Percentiles rank a stretch among this genome's conserved stretches.
Evolutionary conservation across 768 basidiomycete species (phyloP).

Genomic region (Pisolithus microcarpus): DNA sequence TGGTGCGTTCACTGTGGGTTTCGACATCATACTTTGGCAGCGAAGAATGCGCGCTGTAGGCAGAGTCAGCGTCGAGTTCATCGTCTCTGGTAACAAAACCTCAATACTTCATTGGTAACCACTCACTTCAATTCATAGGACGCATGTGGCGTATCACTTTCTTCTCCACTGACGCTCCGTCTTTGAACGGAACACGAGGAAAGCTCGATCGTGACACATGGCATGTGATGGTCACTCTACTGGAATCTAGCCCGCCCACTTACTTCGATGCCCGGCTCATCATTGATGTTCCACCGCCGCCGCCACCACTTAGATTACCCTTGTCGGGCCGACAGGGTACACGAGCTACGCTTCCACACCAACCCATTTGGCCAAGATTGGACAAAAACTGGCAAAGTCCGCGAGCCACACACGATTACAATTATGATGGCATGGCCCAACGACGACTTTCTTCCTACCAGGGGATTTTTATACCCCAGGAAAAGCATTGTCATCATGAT

Average conservation of each 20-base stretch:
- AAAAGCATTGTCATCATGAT: not conserved
- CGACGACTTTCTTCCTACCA: not conserved
- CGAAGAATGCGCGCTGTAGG: slow-evolving; percentile 61
- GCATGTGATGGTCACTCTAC: slow-evolving; percentile 43
- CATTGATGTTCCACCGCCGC: slow-evolving; percentile 21
- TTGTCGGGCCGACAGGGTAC: not conserved
- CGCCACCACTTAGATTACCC: not conserved
- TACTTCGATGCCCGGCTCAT: slow-evolving; percentile 44
- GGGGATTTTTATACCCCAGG: not conserved
- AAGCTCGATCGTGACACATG: slow-evolving; percentile 11
- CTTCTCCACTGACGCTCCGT: slow-evolving; percentile 9
- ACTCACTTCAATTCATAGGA: slow-evolving; percentile 4
- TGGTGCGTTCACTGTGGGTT: slow-evolving; percentile 45
- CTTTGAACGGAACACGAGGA: not conserved
- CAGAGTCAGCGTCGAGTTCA: slow-evolving; percentile 56
- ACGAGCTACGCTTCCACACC: not conserved
- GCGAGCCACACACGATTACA: not conserved
- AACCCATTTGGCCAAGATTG: not conserved
- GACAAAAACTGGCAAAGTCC: not conserved
- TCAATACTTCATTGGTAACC: not conserved
- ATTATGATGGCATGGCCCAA: slow-evolving; percentile 1
- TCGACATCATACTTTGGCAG: slow-evolving; percentile 55
- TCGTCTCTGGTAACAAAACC: slow-evolving; percentile 32
- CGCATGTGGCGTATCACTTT: slow-evolving; percentile 22
- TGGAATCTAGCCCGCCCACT: slow-evolving; percentile 47